Evolutionary conservation across 805 yeast genomes (phyloP), one percentile per base, ranked within the genome.

Genomic region (Starmera dryadoides): DNA sequence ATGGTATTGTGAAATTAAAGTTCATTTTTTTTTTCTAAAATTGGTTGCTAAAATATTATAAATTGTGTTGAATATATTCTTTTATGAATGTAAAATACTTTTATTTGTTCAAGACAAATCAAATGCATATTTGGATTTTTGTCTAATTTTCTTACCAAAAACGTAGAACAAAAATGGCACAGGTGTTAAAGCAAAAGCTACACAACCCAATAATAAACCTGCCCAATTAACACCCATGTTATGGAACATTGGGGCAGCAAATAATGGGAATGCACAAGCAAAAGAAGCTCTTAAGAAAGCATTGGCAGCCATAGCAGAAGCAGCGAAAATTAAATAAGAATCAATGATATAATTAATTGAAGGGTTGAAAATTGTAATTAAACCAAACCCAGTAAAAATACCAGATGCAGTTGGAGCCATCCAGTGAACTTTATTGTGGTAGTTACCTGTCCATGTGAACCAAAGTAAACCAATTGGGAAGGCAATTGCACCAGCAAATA

Each of bases 391-490:
- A 30, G 76, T 71, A 52, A 80, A 70, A 4, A 73, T 43, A 45
- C 86, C 82, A 22, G 85, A 77, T 22, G 76, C 61, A 2, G 83
- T 73, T 31, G 94, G 93, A n/a, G 75, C 85, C 50, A 79, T 80
- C 91, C 91, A 88, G 55, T 81, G 95, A 30, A 86, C 75, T 33
- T 61, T 60, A 28, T 79, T 60, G 36, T 75, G 80, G 60, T 79
- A 88, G 46, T 76, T 73, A 55, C 95, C 96, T 9, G 91, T 67
- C 96, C 96, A 88, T 41, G 85, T 76, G 58, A 88, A 69, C 95
- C 95, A 84, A 52, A 87, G 69, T 45, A 87, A 65, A 38, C 96
- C 96, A 38, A 77, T 66, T 22, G 94, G 82, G 66, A 88, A 86
- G 8, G 72, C 55, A 39, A 85, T 46, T 19, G 81, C 79, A 25